Percentiles rank a stretch among this genome's conserved stretches.
Conservation (phyloP, 1,284 basidiomycete genomes). For the Abortiporus biennis region DNA sequence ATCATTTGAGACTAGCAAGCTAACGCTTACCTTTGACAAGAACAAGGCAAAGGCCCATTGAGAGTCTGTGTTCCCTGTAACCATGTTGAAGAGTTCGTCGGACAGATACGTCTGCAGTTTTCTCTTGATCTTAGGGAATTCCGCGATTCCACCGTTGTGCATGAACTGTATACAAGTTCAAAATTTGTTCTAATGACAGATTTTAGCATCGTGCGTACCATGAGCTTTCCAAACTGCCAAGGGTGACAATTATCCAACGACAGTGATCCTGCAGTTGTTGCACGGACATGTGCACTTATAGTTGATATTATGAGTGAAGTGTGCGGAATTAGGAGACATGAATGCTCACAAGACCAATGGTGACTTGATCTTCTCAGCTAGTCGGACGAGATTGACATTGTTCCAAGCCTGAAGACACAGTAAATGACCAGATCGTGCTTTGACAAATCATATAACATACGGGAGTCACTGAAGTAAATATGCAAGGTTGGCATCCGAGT, state of each 20-base stretch:
- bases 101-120: slow-evolving; percentile 68
- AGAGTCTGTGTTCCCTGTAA: slow-evolving; percentile 92
- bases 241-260: slow-evolving; percentile 95
- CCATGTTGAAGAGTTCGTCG: slow-evolving; percentile 81
- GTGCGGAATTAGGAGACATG: not conserved
- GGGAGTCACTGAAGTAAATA: slow-evolving; percentile 95
- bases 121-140: slow-evolving; percentile 79
- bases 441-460: slow-evolving; percentile 35
- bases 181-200: slow-evolving; percentile 1
- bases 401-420: slow-evolving; percentile 76
- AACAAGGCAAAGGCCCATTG: slow-evolving; percentile 95
- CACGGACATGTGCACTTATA: slow-evolving; percentile 80
- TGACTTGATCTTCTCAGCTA: slow-evolving; percentile 94
- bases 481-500: slow-evolving; percentile 83
- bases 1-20: slow-evolving; percentile 7
- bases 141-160: slow-evolving; percentile 90
- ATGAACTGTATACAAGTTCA: slow-evolving; percentile 66
- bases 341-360: slow-evolving; percentile 81
- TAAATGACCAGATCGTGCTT: not conserved
- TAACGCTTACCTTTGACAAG: slow-evolving; percentile 69
- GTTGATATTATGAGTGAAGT: not conserved
- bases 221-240: slow-evolving; percentile 81
- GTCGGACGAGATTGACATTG: slow-evolving; percentile 81
- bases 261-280: slow-evolving; percentile 80
- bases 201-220: slow-evolving; percentile 45